A percentile compares a stretch with the other conserved stretches of the same genome.
phyloP scores from a whole-genome alignment of 2,329 filamentous ascomycete genomes.

The Aspergillus jensenii region DNA sequence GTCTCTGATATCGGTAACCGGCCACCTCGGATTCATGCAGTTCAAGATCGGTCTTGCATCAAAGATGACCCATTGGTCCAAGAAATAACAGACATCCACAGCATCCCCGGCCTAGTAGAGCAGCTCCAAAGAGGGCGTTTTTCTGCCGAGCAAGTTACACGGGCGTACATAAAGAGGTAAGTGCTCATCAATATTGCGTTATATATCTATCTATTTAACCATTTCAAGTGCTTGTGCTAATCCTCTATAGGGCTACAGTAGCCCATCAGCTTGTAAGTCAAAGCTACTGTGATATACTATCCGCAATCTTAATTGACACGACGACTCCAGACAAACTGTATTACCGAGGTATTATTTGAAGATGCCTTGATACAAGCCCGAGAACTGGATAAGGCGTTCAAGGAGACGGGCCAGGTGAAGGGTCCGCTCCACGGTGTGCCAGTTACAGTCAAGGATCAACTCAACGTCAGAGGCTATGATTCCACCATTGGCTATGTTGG shows the following conservation, averaged over 20 bases:
- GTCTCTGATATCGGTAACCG: conserved; percentile 26
- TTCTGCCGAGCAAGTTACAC: conserved; percentile 28
- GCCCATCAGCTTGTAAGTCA: conserved; percentile 28
- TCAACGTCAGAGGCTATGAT: conserved; percentile 59
- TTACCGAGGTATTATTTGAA: conserved; percentile 39
- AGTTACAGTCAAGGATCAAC: conserved; percentile 61
- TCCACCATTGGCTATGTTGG: conserved; percentile 60
- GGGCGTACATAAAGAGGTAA: conserved; percentile 37
- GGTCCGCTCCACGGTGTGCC: conserved; percentile 56
- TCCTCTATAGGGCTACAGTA: conserved; percentile 24
- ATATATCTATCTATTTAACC: too few relatives aligned
- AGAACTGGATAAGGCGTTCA: conserved; percentile 28
- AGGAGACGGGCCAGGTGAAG: conserved; percentile 40
- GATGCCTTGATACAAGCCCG: conserved; percentile 34
- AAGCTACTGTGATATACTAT: neutral
- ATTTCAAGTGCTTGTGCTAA: neutral
- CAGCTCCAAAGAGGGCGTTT: conserved; percentile 23
- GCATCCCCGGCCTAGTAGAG: conserved; percentile 21
- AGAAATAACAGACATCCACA: conserved; percentile 34
- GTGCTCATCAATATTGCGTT: neutral
- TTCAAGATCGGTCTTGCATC: conserved; percentile 26
- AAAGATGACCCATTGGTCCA: conserved; percentile 21
- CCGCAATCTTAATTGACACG: neutral
- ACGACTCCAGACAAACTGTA: conserved; percentile 32
- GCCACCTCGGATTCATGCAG: conserved; percentile 20